Evolutionary conservation across 768 basidiomycete species (phyloP), one percentile per base, ranked within the genome.

Genomic region (Amanita rubescens): DNA sequence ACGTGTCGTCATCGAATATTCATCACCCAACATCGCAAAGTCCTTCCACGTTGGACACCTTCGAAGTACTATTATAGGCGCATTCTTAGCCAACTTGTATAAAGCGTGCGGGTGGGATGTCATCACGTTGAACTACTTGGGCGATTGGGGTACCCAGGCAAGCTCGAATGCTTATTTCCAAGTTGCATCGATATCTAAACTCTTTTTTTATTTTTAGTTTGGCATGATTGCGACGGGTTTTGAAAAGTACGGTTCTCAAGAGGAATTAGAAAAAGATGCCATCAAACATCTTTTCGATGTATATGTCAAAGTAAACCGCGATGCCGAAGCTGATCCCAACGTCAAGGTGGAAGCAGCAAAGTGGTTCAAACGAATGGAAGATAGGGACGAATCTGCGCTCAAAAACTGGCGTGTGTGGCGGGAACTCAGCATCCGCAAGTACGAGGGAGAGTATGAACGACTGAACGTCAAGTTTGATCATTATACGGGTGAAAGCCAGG

Each of bases 141-240:
- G 95, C 2, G 95, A 97, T 64, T 98, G 94, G 95, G 95, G 95
- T 20, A 97, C 94, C 38, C 95, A 97, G 79, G 94, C 92, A 35
- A 65, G 76, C 1, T 62, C 6, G 17, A 44, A 42, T 24, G 15
- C 0, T 19, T n/a, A 37, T 8, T 15, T 12, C 25, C 11, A 7
- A n/a, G 6, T 56, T 34, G 22, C 7, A 35, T 2, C 15, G 24
- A 5, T 41, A 33, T 6, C 33, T 25, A 33, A 33, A 56, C 27
- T 39, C 39, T 2, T 3, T 41, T 56, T 15, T 59, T 44, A 3
- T 3, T 41, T 56, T 15, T 59, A 90, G 87, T 86, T 89, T 65
- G 93, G 94, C 27, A 68, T 96, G 67, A 87, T 97, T 51, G 89
- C 93, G 0, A 79, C 86, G 46, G 95, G 95, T 0, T 97, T 89